Conservation (phyloP, 306 rosid species). For the Begonia fuchsioides region DNA sequence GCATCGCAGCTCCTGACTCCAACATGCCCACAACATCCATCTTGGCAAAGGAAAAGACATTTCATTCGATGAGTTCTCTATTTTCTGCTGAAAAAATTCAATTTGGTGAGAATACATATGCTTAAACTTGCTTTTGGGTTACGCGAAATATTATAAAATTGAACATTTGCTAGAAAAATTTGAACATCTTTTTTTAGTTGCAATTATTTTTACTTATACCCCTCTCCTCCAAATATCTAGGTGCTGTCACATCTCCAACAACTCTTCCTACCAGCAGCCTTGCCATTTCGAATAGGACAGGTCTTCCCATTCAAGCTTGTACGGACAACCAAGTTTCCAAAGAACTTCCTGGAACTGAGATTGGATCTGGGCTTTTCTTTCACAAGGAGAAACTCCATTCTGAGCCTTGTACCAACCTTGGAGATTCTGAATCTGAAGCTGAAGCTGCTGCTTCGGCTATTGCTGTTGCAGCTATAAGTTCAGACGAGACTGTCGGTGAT, state of each 20-base stretch:
- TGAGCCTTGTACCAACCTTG: constrained; percentile 44
- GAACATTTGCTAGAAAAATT: neutral
- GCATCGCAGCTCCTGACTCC: constrained; percentile 36
- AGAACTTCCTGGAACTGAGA: constrained; percentile 45
- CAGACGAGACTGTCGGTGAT: constrained; percentile 65
- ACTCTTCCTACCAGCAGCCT: constrained; percentile 51
- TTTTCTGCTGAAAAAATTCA: constrained; percentile 99
- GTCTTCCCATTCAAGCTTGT: constrained; percentile 45
- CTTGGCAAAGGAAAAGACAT: constrained; percentile 51
- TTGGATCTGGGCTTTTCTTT: constrained; percentile 51
- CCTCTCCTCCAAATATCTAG: constrained; percentile 23
- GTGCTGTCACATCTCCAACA: constrained; percentile 94
- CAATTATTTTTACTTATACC: constrained; percentile 5
- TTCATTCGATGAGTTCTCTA: constrained; percentile 70
- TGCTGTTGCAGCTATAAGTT: constrained; percentile 89
- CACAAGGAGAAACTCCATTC: constrained; percentile 52
- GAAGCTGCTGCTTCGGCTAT: constrained; percentile 99
- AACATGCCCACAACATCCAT: constrained; percentile 56
- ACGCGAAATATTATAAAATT: too few species aligned
- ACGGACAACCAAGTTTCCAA: constrained; percentile 51
- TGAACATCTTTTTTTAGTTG: constrained; percentile 9
- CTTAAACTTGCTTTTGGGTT: too few species aligned
- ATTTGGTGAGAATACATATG: constrained; percentile 52
- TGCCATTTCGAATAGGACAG: constrained; percentile 52
- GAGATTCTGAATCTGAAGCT: constrained; percentile 81